Percentiles rank a stretch among this genome's conserved stretches.
Evolutionary conservation across 306 rosid species (phyloP).

Genomic region (Gynostemma pentaphyllum): DNA sequence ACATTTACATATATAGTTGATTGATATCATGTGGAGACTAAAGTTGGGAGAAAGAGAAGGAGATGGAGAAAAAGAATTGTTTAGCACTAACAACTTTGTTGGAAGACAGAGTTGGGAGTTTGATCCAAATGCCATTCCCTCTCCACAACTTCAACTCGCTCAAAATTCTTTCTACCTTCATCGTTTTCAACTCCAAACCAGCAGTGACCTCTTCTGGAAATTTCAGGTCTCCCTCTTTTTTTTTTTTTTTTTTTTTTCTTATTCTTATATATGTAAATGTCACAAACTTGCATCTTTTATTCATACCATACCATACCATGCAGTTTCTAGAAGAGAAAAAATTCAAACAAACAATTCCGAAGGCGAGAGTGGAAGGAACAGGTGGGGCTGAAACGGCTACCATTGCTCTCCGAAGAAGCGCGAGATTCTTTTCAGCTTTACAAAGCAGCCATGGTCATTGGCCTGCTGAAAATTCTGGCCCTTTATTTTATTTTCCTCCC

Average conservation of each 20-base stretch:
- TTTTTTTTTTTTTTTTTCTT: too few relatives aligned
- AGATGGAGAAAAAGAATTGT: background rate
- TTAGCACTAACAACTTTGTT: constrained; percentile 1
- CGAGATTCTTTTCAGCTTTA: background rate
- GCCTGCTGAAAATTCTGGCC: constrained; percentile 13
- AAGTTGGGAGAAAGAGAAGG: background rate
- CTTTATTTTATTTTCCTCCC: constrained; percentile 1
- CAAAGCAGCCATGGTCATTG: constrained; percentile 15
- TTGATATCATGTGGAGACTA: constrained; percentile 11
- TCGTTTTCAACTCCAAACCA: background rate
- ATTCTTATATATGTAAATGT: too few relatives aligned
- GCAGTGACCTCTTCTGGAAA: constrained; percentile 1
- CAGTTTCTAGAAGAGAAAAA: constrained; percentile 9
- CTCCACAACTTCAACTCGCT: background rate
- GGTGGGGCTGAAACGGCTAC: background rate
- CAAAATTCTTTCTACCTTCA: background rate
- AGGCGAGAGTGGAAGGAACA: background rate
- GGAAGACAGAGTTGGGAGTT: constrained; percentile 16
- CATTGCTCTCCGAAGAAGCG: background rate
- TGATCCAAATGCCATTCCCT: background rate
- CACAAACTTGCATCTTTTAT: background rate
- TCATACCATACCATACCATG: background rate
- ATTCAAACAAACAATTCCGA: constrained; percentile 13
- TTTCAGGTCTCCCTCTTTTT: constrained; percentile 1
- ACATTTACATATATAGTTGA: too few relatives aligned